Evolutionary conservation across 148 eudicot genomes (phyloP), one percentile per base, ranked within the genome.

Genomic region (Mesembryanthemum crystallinum): DNA sequence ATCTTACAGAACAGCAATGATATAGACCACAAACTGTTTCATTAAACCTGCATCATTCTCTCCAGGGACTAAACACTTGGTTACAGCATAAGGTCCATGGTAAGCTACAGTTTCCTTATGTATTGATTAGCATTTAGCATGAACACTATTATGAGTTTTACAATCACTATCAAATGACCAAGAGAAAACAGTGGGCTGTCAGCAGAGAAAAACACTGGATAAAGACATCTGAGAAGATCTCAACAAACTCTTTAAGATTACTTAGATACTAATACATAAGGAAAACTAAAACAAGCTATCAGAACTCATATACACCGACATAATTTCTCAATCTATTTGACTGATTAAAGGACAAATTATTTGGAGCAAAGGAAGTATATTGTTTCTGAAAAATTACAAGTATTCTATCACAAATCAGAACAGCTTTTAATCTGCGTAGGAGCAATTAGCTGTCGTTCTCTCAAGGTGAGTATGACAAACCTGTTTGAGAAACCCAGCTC

Each of bases 401-500:
- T 55, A 43, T 27, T 14, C 71, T 1, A 43, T 13, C 33, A 39
- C 17, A 24, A 67, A 7, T 1, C 24, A 64, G 25, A 66, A 39
- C 54, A 67, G 72, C 21, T 7, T 27, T 45, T 42, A 8, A 67
- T 3, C 14, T 18, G 30, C 3, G 42, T 15, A 2, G 51, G 69
- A n/a, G 13, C 43, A 65, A 12, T 21, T 35, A 3, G 54, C 5
- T 25, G 58, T 52, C 27, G 24, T 4, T 27, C 33, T 13, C 13
- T 45, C 37, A 32, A 55, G 17, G 33, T 13, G 5, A 17, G 61
- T 20, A 81, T 39, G 49, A 85, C 91, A 64, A 66, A 96, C 99
- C 95, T 91, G 98, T 79, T 96, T 96, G 62, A 96, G 96, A 77
- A 88, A 96, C 47, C 99, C 99, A 84, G 99, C 99, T 65, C 99